Conservation (phyloP, 495 filamentous ascomycete genomes). For the Talaromyces borbonicus region DNA sequence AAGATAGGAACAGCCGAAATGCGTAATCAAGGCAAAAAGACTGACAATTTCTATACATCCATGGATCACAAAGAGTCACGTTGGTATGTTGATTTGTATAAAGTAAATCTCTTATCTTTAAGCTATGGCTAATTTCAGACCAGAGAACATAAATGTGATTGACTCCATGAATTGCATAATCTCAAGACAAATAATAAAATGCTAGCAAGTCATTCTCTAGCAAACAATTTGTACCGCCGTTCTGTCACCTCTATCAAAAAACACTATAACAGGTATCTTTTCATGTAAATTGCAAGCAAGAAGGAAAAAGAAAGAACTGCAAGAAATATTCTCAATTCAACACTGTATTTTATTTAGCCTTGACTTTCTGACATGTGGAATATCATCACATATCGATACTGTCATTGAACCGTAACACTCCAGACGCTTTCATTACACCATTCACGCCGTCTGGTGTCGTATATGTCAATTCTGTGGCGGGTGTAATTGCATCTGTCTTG, state of each 20-base stretch:
- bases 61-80: too few relatives aligned
- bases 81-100: too few relatives aligned
- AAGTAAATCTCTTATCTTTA: too few relatives aligned
- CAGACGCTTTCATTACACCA: conserved; percentile 73
- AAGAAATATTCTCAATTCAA: too few relatives aligned
- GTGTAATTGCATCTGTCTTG: conserved; percentile 32
- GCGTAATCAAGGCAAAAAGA: too few relatives aligned
- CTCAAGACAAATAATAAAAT: conserved; percentile 1
- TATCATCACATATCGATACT: conserved; percentile 73
- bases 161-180: not conserved
- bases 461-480: conserved; percentile 31
- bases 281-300: not conserved
- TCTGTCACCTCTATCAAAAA: conserved; percentile 5
- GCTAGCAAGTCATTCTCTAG: not conserved
- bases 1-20: too few relatives aligned
- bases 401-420: conserved; percentile 85
- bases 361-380: too few relatives aligned
- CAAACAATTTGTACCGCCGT: conserved; percentile 8
- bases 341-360: too few relatives aligned
- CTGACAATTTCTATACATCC: too few relatives aligned
- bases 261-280: not conserved
- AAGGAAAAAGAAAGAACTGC: too few relatives aligned
- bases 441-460: conserved; percentile 64
- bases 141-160: too few relatives aligned
- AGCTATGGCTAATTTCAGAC: too few relatives aligned